phyloP scores from a whole-genome alignment of 495 filamentous ascomycete genomes.

The Chaetomium cochliodes region DNA sequence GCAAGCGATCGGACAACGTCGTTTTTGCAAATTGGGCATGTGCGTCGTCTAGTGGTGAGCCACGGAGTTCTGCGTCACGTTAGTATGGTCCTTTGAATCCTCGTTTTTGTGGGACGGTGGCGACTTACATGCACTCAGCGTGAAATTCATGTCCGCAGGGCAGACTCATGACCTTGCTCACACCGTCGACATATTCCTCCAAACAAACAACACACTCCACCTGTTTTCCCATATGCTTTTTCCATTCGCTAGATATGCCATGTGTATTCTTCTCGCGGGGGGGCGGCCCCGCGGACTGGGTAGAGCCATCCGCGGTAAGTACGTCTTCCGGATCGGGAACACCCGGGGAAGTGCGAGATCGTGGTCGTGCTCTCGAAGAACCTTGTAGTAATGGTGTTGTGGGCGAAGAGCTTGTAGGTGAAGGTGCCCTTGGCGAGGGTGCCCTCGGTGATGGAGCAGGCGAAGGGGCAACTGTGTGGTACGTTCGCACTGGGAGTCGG shows the following conservation, averaged over 20 bases:
- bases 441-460: constrained; percentile 58
- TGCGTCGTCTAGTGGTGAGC: constrained; percentile 89
- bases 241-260: constrained; percentile 58
- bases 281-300: constrained; percentile 33
- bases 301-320: constrained; percentile 39
- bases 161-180: constrained; percentile 93
- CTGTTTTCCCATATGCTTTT: constrained; percentile 82
- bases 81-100: constrained; percentile 23
- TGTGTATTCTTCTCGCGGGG: constrained; percentile 52
- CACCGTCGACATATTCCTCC: constrained; percentile 93
- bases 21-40: constrained; percentile 96
- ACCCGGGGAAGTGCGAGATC: constrained; percentile 65
- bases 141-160: constrained; percentile 99
- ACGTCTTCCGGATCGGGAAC: constrained; percentile 47
- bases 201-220: constrained; percentile 96
- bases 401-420: constrained; percentile 60
- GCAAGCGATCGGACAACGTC: constrained; percentile 75
- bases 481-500: constrained; percentile 89
- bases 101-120: neutral
- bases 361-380: constrained; percentile 55
- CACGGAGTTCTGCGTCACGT: constrained; percentile 79
- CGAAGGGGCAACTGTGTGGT: constrained; percentile 73
- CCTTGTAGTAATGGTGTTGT: constrained; percentile 75
- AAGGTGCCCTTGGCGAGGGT: constrained; percentile 53
- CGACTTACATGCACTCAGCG: constrained; percentile 94